phyloP scores from a whole-genome alignment of 352 stramenopile species.

The Plasmopara halstedii region DNA sequence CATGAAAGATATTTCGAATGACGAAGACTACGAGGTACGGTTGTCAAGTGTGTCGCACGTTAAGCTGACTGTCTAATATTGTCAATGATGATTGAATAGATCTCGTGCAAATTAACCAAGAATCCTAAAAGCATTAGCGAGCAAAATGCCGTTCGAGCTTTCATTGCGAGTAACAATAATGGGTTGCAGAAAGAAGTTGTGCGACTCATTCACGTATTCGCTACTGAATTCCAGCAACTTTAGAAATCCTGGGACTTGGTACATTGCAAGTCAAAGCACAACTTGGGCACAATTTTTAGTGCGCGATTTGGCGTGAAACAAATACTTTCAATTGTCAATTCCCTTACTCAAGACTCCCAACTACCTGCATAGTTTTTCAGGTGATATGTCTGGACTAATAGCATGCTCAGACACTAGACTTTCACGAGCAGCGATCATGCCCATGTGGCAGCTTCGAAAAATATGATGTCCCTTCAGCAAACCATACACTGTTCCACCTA shows the following conservation, averaged over 20 bases:
- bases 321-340: too few relatives aligned
- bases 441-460: slow-evolving; percentile 59
- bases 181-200: slow-evolving; percentile 62
- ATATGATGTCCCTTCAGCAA: slow-evolving; percentile 54
- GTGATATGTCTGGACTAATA: slow-evolving; percentile 48
- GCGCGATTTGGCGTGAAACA: slow-evolving; percentile 9
- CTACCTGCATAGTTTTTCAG: slow-evolving; percentile 27
- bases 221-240: slow-evolving; percentile 58
- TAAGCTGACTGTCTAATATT: neutral
- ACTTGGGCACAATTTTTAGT: neutral
- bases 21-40: slow-evolving; percentile 79
- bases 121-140: slow-evolving; percentile 36
- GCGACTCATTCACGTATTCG: slow-evolving; percentile 50
- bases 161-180: slow-evolving; percentile 34
- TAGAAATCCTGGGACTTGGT: too few relatives aligned
- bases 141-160: slow-evolving; percentile 38
- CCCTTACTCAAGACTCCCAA: too few relatives aligned
- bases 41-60: neutral
- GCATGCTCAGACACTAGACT: slow-evolving; percentile 58
- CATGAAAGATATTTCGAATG: slow-evolving; percentile 83
- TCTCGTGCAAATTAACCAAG: slow-evolving; percentile 46
- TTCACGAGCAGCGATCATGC: slow-evolving; percentile 64
- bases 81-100: slow-evolving; percentile 23
- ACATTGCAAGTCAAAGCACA: too few relatives aligned
- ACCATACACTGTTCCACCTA: slow-evolving; percentile 70